Evolutionary conservation across 345 rosid genomes (phyloP).

Genomic region (Brassica incana): DNA sequence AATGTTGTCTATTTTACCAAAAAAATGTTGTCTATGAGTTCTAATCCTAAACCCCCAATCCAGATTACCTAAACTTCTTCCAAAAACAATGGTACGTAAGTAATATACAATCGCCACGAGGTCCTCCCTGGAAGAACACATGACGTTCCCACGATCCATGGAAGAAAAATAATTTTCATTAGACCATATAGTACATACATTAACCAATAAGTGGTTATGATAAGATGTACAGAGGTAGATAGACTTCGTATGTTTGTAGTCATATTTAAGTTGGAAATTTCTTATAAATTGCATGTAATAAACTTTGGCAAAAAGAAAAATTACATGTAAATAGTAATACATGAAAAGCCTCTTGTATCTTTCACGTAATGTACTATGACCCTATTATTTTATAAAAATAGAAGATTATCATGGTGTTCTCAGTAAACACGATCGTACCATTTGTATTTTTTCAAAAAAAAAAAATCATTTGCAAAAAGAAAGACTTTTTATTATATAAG

Average conservation of each 20-base stretch:
- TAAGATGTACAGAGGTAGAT: background rate
- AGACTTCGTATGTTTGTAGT: background rate
- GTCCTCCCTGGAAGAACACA: constrained; percentile 7
- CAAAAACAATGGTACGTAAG: background rate
- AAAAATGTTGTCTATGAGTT: background rate
- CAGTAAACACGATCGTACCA: background rate
- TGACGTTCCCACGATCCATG: constrained; percentile 14
- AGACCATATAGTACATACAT: background rate
- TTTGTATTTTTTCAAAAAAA: background rate
- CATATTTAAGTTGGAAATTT: background rate
- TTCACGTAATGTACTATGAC: no score
- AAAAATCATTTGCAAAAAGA: background rate
- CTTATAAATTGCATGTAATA: no score
- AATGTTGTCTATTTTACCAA: background rate
- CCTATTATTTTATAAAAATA: no score
- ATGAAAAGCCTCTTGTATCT: no score
- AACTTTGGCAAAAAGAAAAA: no score
- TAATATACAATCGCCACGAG: background rate
- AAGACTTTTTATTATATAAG: background rate
- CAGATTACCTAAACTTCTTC: background rate
- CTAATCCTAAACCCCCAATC: background rate
- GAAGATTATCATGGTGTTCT: no score
- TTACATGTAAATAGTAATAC: no score
- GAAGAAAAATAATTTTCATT: background rate
- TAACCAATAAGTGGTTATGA: background rate